Base-by-base conservation (phyloP, 2,329 filamentous ascomycete genomes). In the Colletotrichum paranaense region DNA sequence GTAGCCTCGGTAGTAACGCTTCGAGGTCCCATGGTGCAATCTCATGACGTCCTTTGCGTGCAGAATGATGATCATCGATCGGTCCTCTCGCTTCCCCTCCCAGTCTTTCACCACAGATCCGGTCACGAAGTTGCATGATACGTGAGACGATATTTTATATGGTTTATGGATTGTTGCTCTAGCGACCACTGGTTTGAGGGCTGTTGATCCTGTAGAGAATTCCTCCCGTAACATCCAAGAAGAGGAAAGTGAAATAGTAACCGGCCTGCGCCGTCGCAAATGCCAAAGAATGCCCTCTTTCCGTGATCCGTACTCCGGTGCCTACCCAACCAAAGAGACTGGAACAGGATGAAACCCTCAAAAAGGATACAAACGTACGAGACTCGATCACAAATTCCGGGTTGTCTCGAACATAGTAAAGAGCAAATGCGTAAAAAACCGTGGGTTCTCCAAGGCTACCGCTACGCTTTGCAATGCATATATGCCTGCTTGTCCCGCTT, bases 251-350 rank as follows among this genome's bases (percentile, higher is more conserved):
- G 38, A 38, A 63, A 52, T 30, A 42, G 38, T 58, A 68, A 26
- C 69, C 65, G 69, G 69, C 65, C 69, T 63, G 65, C 72, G 72
- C 68, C 67, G 38, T 72, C 62, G 68, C 52, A 72, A 72, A 72
- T 72, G 69, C 69, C 69, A 38, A 72, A 30, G 24, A 58, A 59
- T 67, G 65, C 58, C 63, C 56, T 73, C 52, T 63, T 63, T 58
- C 65, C 65, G 19, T 63, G 55, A 42, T 32, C 67, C 67, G 12
- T 73, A 73, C 71, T 65, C 71, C 71, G 28, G 35, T 57, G 71
- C 71, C 55, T 24, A 71, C 67, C 38, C 38, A 62, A 42, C 58
- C 60, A n/a, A 69, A 62, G 38, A 56, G 56, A 60, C 24, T 42
- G 6, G 32, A 28, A n/a, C n/a, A 49, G 52, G 9, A 49, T 24